Evolutionary conservation across 441 rosid species (phyloP).

Genomic region (Arabidopsis lyrata): DNA sequence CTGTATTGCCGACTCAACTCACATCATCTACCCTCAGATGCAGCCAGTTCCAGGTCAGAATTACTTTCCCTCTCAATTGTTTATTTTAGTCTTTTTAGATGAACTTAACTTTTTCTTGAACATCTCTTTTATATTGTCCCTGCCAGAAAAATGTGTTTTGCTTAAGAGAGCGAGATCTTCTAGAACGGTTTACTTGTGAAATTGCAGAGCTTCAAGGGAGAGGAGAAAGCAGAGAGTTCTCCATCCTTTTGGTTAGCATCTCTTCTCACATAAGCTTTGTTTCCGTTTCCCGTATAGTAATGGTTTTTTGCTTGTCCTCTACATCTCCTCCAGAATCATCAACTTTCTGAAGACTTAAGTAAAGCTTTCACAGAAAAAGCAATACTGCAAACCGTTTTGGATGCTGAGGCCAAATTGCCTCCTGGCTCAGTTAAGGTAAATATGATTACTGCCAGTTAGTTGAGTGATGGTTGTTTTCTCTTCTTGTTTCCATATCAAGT

Average conservation of each 20-base stretch:
- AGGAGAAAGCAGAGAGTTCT: constrained; percentile 70
- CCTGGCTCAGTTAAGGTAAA: constrained; percentile 68
- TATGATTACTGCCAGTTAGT: background rate
- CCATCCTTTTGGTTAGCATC: constrained; percentile 61
- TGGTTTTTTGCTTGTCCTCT: background rate
- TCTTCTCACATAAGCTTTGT: background rate
- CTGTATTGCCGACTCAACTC: constrained; percentile 71
- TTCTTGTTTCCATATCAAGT: background rate
- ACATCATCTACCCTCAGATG: constrained; percentile 70
- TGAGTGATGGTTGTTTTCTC: constrained; percentile 2
- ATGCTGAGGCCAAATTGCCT: constrained; percentile 61
- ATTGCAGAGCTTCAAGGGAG: constrained; percentile 63
- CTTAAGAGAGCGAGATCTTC: constrained; percentile 88
- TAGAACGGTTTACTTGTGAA: constrained; percentile 69
- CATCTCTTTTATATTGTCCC: constrained; percentile 4
- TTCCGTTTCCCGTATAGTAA: background rate
- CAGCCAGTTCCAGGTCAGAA: constrained; percentile 73
- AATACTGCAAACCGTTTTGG: constrained; percentile 62
- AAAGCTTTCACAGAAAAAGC: constrained; percentile 84
- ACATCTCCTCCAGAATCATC: constrained; percentile 56
- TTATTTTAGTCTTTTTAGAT: background rate
- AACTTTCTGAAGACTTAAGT: constrained; percentile 83
- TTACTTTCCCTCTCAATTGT: background rate
- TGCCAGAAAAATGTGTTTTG: constrained; percentile 70
- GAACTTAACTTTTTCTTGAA: constrained; percentile 13